Evolutionary conservation across 2,329 filamentous ascomycete genomes (phyloP).

Genomic region (Trichoderma asperellum): DNA sequence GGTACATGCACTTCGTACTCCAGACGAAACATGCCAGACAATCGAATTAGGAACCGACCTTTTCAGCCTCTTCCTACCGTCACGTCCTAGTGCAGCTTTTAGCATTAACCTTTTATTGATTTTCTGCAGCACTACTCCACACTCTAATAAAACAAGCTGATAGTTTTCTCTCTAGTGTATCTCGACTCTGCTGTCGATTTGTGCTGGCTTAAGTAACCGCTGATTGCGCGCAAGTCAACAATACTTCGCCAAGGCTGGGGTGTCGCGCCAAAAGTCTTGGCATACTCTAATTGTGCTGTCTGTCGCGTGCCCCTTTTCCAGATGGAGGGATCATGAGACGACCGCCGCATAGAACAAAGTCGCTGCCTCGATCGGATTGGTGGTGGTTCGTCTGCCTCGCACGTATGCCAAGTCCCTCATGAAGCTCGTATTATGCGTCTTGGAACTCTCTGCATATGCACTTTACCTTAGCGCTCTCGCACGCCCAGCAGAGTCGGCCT

Average conservation of each 20-base stretch:
- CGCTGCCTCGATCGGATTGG: neutral
- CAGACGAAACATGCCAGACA: neutral
- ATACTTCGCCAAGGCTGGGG: neutral
- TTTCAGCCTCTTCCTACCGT: neutral
- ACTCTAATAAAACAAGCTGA: neutral
- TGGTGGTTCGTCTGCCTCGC: neutral
- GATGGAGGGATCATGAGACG: conserved; percentile 14
- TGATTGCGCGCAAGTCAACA: neutral
- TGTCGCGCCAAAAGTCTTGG: conserved; percentile 2
- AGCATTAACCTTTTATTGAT: neutral
- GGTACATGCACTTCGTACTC: neutral
- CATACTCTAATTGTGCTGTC: neutral
- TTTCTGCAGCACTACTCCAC: neutral
- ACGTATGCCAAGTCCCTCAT: conserved; percentile 13
- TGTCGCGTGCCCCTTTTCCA: conserved; percentile 28
- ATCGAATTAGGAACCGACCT: neutral
- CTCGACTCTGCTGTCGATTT: neutral
- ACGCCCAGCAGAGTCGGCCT: neutral
- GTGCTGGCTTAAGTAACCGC: neutral
- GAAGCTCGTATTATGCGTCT: neutral
- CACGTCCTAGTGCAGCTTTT: neutral
- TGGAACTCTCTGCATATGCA: neutral
- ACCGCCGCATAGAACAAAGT: neutral
- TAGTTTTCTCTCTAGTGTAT: neutral
- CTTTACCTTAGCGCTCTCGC: neutral